phyloP scores from a whole-genome alignment of 192 early-diverging fungal genomes.

The Backusella parvicylindrica region DNA sequence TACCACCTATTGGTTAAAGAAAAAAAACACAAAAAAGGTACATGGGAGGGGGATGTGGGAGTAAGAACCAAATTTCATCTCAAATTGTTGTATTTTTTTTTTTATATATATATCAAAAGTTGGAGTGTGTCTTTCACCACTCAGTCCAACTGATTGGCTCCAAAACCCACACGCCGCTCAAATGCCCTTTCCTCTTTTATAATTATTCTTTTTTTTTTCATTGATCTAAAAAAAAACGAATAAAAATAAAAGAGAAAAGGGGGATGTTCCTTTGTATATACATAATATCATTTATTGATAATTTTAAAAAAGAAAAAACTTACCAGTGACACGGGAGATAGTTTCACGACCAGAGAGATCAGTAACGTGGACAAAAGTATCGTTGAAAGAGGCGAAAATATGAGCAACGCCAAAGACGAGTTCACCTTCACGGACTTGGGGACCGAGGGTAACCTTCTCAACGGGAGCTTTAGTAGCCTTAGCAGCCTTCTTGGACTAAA shows the following conservation, averaged over 20 bases:
- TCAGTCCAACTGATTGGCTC: conserved; percentile 10
- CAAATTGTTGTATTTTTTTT: not conserved
- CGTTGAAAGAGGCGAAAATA: conserved; percentile 99
- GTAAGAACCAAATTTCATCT: not conserved
- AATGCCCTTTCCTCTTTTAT: not conserved
- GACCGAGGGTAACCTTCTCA: conserved; percentile 93
- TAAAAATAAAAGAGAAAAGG: not conserved
- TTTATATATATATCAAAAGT: not conserved
- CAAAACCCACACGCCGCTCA: conserved; percentile 27
- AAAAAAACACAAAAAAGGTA: conserved; percentile 24
- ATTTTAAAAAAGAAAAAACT: conserved; percentile 30
- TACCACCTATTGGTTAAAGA: conserved; percentile 75
- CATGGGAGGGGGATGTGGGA: conserved; percentile 32
- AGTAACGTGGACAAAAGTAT: conserved; percentile 99
- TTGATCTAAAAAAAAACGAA: not conserved
- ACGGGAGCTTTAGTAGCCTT: conserved; percentile 19
- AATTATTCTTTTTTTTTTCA: not conserved
- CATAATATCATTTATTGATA: not conserved
- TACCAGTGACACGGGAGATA: conserved; percentile 97
- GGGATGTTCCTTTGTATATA: not conserved
- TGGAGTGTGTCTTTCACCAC: conserved; percentile 27
- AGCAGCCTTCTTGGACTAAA: conserved; percentile 28
- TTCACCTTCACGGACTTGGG: conserved; percentile 96
- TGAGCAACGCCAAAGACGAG: conserved; percentile 99
- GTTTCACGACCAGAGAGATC: conserved; percentile 99